Conservation (phyloP, 371 early-diverging fungal genomes). For the Mucor racemosus region DNA sequence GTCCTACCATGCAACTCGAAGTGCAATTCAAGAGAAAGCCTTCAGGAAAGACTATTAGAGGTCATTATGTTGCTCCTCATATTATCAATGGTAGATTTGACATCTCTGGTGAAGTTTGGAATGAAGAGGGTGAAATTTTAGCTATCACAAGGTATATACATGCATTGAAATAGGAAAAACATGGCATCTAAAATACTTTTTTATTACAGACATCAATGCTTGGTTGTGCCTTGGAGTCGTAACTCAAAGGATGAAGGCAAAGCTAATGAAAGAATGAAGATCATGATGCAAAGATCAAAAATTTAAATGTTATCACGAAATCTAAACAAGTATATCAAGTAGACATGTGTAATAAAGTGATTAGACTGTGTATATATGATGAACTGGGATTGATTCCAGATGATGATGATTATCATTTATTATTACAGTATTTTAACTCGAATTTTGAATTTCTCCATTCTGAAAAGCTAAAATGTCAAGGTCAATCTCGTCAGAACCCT, state of each 20-base stretch:
- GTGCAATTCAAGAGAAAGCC: conserved; percentile 50
- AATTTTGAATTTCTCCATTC: too few species aligned
- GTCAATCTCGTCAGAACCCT: too few species aligned
- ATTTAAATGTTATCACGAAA: not conserved
- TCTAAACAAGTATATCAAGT: too few species aligned
- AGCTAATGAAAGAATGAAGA: not conserved
- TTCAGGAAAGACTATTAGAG: conserved; percentile 30
- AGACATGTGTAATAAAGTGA: too few species aligned
- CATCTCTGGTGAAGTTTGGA: conserved; percentile 48
- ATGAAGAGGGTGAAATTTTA: conserved; percentile 36
- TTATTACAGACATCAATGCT: conserved; percentile 40
- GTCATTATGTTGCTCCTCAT: conserved; percentile 42
- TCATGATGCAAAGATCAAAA: conserved; percentile 4
- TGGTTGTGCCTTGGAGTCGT: conserved; percentile 45
- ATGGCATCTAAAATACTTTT: not conserved
- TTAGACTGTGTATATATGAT: too few species aligned
- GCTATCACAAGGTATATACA: conserved; percentile 41
- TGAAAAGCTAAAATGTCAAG: too few species aligned
- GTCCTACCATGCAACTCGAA: conserved; percentile 54
- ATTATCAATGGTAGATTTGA: conserved; percentile 51
- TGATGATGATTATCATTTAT: too few species aligned
- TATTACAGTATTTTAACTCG: too few species aligned
- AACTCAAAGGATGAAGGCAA: conserved; percentile 17
- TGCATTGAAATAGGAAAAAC: not conserved
- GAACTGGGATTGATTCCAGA: too few species aligned